Base-by-base conservation (phyloP, 2,329 filamentous ascomycete species). In the Fusarium avenaceum region DNA sequence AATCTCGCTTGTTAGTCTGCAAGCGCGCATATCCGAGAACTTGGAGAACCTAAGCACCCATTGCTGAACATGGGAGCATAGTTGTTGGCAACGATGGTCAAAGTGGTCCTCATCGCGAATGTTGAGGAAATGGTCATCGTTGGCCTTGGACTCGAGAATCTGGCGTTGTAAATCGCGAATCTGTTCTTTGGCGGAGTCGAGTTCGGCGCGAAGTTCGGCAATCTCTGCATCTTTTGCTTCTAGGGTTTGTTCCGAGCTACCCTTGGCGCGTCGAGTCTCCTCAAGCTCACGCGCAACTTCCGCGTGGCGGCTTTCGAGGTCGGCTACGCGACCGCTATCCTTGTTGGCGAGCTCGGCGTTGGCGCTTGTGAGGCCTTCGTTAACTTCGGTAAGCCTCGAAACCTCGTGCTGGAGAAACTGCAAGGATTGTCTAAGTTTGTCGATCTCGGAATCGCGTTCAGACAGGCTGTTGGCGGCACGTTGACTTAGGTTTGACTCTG, bases 1-100 rank as follows among this genome's bases (percentile, higher is more conserved):
- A 75, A 99, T 89, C 76, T 97, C 92, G 63, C 85, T 89, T 13
- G 94, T 94, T 62, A 93, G 81, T 58, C 93, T 92, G 78, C 94
- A 97, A 59, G 92, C 87, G 72, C 92, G 91, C 82, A 94, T 93
- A 80, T 98, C 95, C 48, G 94, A 98, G 80, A 96, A 96, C 78
- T 98, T 98, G 72, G 94, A 97, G 84, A 99, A 99, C 75, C 96
- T 92, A 71, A 97, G 83, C 50, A 99, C 94, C 96, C 96, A 99
- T 81, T 97, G 94, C 78, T 97, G 94, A 42, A 97, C 93, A 77
- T 97, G 94, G 72, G 95, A 92, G 80, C 94, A 99, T 44, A 99
- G 89, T 79, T 96, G 92, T 78, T 97, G 94, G 78, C 96, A 99
- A 42, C 94, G 92, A 74, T 89, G 89, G 75, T 97, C 94, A 76